A percentile compares a stretch with the other conserved stretches of the same genome.
phyloP scores from a whole-genome alignment of 2,329 filamentous ascomycete genomes.

The Botryotinia globosa region DNA sequence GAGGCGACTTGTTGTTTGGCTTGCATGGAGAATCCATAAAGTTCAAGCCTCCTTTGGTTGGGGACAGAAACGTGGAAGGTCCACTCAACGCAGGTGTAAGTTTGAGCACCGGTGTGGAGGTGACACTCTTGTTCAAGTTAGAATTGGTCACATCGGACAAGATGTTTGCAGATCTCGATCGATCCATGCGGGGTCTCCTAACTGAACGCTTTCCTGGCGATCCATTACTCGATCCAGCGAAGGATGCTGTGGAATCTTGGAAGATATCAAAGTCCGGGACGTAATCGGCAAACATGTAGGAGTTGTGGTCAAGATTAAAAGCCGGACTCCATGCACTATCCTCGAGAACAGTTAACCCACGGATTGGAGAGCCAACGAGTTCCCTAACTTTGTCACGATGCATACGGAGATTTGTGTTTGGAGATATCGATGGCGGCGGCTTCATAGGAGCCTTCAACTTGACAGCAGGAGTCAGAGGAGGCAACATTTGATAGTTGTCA shows the following conservation, averaged over 20 bases:
- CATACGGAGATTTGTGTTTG: slow-evolving; percentile 85
- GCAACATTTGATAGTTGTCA: slow-evolving; percentile 59
- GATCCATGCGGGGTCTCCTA: slow-evolving; percentile 59
- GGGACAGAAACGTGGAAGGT: slow-evolving; percentile 47
- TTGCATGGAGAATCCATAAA: slow-evolving; percentile 53
- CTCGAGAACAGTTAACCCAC: slow-evolving; percentile 50
- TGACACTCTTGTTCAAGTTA: slow-evolving; percentile 50
- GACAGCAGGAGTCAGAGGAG: slow-evolving; percentile 78
- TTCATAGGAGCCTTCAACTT: slow-evolving; percentile 67
- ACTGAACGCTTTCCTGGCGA: slow-evolving; percentile 66
- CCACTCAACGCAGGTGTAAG: slow-evolving; percentile 42
- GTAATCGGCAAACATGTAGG: slow-evolving; percentile 51
- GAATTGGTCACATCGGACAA: slow-evolving; percentile 54
- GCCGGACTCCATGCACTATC: slow-evolving; percentile 63
- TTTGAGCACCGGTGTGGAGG: slow-evolving; percentile 52
- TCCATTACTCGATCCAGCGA: slow-evolving; percentile 50
- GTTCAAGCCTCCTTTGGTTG: slow-evolving; percentile 52
- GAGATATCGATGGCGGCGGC: slow-evolving; percentile 71
- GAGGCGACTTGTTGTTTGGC: slow-evolving; percentile 36
- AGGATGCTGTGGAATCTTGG: slow-evolving; percentile 41
- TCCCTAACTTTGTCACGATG: slow-evolving; percentile 81
- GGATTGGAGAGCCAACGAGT: slow-evolving; percentile 76
- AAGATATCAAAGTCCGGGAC: slow-evolving; percentile 61
- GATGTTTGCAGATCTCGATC: slow-evolving; percentile 60
- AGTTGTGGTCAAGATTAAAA: slow-evolving; percentile 59